These are phyloP conservation scores for Ajuga chamaepitys DNA, from an alignment of 257 asterid genomes.

Conservation along the genomic window DNA sequence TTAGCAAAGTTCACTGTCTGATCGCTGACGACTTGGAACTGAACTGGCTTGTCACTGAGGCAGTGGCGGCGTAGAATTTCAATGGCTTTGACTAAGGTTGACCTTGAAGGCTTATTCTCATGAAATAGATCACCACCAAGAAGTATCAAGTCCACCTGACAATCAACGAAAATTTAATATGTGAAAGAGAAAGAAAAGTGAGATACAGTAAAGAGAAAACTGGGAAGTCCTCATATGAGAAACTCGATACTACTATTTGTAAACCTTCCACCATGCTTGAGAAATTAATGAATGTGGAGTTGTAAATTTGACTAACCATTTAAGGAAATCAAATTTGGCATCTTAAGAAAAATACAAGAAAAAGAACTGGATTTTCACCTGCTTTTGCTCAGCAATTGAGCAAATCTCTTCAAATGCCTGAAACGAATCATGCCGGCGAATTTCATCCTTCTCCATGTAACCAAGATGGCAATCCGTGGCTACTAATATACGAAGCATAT, in stretches of 20 bases:
- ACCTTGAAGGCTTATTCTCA: slow-evolving; percentile 96
- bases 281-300: not conserved
- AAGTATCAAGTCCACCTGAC: slow-evolving; percentile 84
- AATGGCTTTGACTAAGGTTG: slow-evolving; percentile 85
- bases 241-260: not conserved
- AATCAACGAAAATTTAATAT: not conserved
- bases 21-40: slow-evolving; percentile 96
- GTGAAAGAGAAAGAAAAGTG: not conserved
- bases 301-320: not conserved
- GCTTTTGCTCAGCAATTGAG: slow-evolving; percentile 87
- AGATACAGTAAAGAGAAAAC: not conserved
- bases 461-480: slow-evolving; percentile 99
- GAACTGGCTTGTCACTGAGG: slow-evolving; percentile 79
- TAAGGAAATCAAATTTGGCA: not conserved
- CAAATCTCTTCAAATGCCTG: slow-evolving; percentile 98
- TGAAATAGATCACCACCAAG: slow-evolving; percentile 98
- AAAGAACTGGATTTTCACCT: slow-evolving; percentile 33
- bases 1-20: slow-evolving; percentile 94
- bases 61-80: slow-evolving; percentile 92
- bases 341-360: not conserved
- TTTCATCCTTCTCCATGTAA: slow-evolving; percentile 96
- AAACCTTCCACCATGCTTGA: not conserved
- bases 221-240: not conserved
- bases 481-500: slow-evolving; percentile 66
- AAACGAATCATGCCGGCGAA: slow-evolving; percentile 90